phyloP scores from a whole-genome alignment of 148 eudicot species.

The Rhododendron ferrugineum region DNA sequence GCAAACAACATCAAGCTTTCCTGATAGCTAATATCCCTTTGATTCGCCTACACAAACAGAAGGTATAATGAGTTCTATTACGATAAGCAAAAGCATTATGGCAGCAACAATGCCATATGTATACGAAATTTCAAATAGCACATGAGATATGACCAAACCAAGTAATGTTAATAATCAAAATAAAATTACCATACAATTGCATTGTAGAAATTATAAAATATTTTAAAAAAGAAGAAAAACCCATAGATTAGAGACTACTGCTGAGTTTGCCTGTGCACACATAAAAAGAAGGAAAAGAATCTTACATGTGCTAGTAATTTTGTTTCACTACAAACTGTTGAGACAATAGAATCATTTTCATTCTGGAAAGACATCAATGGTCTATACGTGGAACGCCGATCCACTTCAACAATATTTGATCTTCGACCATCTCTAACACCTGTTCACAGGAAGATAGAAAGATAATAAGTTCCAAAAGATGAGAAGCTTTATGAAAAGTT shows the following conservation, averaged over 20 bases:
- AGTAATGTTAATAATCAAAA: background rate
- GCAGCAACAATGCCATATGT: background rate
- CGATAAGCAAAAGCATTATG: background rate
- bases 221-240: background rate
- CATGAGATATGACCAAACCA: background rate
- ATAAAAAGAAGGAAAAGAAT: background rate
- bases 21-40: conserved; percentile 37
- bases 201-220: background rate
- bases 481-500: background rate
- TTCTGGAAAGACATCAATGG: conserved; percentile 21
- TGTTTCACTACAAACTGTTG: conserved; percentile 13
- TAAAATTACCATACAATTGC: background rate
- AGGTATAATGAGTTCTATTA: background rate
- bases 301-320: conserved; percentile 32
- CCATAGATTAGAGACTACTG: background rate
- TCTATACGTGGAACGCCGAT: conserved; percentile 38
- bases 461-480: background rate
- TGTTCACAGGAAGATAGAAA: conserved; percentile 14
- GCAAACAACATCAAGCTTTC: conserved; percentile 64
- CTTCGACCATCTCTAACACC: conserved; percentile 26
- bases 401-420: conserved; percentile 7
- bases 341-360: conserved; percentile 11
- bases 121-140: background rate
- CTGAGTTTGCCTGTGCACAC: background rate
- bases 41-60: conserved; percentile 32